phyloP scores from a whole-genome alignment of 129 eudicot genomes.

The Flaveria sonorensis region DNA sequence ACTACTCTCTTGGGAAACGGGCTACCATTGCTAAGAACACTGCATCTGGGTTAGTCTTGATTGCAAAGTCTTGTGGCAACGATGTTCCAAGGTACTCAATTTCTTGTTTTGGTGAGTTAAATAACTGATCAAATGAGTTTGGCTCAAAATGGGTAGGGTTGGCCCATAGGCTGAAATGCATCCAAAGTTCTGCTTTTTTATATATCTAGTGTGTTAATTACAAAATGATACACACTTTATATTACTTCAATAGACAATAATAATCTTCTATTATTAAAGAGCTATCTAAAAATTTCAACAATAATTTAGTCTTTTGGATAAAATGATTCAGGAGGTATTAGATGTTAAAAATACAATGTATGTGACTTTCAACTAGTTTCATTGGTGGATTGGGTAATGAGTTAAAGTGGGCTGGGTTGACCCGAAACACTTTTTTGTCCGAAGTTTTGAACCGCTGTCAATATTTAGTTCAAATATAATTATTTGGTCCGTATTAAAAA shows the following conservation, averaged over 20 bases:
- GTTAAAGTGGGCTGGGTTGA: background rate
- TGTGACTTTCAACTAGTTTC: background rate
- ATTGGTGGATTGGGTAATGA: background rate
- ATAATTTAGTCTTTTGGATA: background rate
- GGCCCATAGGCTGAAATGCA: background rate
- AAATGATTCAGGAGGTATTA: background rate
- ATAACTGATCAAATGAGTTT: background rate
- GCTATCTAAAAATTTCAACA: background rate
- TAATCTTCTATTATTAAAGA: background rate
- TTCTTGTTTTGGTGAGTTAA: conserved; percentile 7
- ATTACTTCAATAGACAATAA: background rate
- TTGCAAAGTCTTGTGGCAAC: conserved; percentile 86
- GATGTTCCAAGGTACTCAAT: conserved; percentile 79
- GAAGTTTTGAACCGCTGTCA: background rate
- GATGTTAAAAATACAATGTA: background rate
- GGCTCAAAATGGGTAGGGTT: background rate
- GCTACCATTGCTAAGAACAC: conserved; percentile 83
- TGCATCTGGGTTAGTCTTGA: conserved; percentile 85
- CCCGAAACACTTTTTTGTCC: background rate
- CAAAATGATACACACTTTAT: background rate
- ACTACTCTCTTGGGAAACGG: conserved; percentile 75
- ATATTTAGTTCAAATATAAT: background rate
- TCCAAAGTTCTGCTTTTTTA: background rate
- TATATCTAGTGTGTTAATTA: background rate
- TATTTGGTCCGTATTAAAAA: background rate